A percentile compares a stretch with the other conserved stretches of the same genome.
These are phyloP conservation scores for Linum trigynum DNA, from an alignment of 345 rosid species.

Conservation along the genomic window DNA sequence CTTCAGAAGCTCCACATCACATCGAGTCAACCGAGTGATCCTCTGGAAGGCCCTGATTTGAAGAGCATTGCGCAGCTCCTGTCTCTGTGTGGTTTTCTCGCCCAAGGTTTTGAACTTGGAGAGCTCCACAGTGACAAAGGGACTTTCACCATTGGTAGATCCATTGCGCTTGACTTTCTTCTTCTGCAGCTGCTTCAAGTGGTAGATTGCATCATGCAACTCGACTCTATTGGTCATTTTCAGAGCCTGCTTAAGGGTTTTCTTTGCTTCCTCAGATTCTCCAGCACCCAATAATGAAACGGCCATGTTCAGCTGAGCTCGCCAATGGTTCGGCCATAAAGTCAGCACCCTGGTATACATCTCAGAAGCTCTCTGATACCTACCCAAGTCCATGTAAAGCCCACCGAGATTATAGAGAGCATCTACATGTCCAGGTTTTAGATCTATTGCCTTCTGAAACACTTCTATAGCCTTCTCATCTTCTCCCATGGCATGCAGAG, in stretches of 20 bases:
- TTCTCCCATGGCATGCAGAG: slow-evolving; percentile 83
- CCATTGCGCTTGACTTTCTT: slow-evolving; percentile 64
- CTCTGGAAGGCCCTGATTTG: slow-evolving; percentile 75
- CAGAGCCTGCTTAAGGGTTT: slow-evolving; percentile 86
- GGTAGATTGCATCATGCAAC: slow-evolving; percentile 77
- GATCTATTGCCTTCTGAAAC: slow-evolving; percentile 88
- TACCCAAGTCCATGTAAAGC: slow-evolving; percentile 95
- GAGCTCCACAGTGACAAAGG: slow-evolving; percentile 60
- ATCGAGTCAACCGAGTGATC: slow-evolving; percentile 64
- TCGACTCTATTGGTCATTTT: slow-evolving; percentile 93
- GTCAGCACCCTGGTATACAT: slow-evolving; percentile 85
- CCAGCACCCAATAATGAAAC: slow-evolving; percentile 87
- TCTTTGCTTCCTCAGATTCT: slow-evolving; percentile 86
- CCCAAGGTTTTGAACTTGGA: slow-evolving; percentile 60
- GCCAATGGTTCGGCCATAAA: slow-evolving; percentile 95
- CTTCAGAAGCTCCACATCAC: slow-evolving; percentile 71
- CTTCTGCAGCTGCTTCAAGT: slow-evolving; percentile 81
- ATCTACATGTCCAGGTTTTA: slow-evolving; percentile 91
- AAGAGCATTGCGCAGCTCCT: slow-evolving; percentile 61
- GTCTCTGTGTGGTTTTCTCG: slow-evolving; percentile 63
- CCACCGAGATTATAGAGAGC: slow-evolving; percentile 93
- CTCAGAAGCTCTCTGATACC: slow-evolving; percentile 94
- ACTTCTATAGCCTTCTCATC: slow-evolving; percentile 97
- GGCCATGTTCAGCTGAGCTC: slow-evolving; percentile 94
- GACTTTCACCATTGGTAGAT: slow-evolving; percentile 51